phyloP scores from a whole-genome alignment of 2,329 filamentous ascomycete genomes.

The Diaporthe velutina region DNA sequence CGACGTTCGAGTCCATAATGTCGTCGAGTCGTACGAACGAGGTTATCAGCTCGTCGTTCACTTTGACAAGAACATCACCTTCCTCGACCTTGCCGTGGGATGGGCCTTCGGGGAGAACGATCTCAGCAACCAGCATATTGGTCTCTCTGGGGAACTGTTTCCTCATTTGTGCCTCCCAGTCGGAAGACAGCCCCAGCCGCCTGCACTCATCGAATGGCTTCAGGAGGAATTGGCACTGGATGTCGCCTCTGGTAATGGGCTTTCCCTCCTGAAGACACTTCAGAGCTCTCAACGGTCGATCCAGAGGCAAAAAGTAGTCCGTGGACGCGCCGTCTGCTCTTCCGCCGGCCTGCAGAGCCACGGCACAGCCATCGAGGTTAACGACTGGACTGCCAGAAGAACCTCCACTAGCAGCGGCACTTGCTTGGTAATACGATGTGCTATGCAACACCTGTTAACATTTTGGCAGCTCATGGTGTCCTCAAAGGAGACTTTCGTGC shows the following conservation, averaged over 20 bases:
- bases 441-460: neutral
- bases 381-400: conserved; percentile 99
- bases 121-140: conserved; percentile 96
- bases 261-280: conserved; percentile 84
- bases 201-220: conserved; percentile 98
- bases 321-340: conserved; percentile 95
- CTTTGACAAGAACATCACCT: conserved; percentile 92
- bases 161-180: conserved; percentile 89
- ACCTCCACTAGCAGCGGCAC: conserved; percentile 94
- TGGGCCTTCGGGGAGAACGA: conserved; percentile 91
- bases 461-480: neutral
- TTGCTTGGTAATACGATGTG: conserved; percentile 95
- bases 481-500: neutral
- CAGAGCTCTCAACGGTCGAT: conserved; percentile 88
- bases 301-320: conserved; percentile 95
- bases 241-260: conserved; percentile 89
- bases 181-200: conserved; percentile 83
- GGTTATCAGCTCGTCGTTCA: conserved; percentile 92
- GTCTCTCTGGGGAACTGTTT: conserved; percentile 91
- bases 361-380: conserved; percentile 91
- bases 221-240: conserved; percentile 96
- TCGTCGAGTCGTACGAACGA: conserved; percentile 94
- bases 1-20: conserved; percentile 90
- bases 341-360: conserved; percentile 94
- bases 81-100: conserved; percentile 90